These are phyloP conservation scores for Suillus brevipes DNA, from an alignment of 768 basidiomycete species.

Conservation along the genomic window DNA sequence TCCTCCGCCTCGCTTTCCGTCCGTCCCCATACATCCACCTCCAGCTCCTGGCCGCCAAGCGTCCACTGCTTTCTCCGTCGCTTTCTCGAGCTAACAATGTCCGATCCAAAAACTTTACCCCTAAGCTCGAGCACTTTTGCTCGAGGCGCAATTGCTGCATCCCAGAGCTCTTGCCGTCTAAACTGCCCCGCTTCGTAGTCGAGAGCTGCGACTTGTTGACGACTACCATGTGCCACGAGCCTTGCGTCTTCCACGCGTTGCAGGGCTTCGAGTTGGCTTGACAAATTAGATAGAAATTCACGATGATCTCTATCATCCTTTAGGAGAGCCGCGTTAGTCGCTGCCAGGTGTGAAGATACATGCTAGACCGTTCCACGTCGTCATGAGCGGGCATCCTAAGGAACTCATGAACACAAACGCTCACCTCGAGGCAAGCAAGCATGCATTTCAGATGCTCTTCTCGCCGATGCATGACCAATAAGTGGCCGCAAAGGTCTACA, in stretches of 20 bases:
- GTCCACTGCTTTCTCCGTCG: conserved; percentile 72
- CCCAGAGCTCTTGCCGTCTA: conserved; percentile 64
- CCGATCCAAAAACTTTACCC: conserved; percentile 69
- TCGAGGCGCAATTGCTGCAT: conserved; percentile 57
- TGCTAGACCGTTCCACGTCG: conserved; percentile 32
- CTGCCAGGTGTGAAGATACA: conserved; percentile 52
- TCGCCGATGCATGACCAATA: conserved; percentile 67
- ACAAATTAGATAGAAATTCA: conserved; percentile 47
- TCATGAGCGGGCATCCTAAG: conserved; percentile 7
- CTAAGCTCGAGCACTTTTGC: conserved; percentile 65
- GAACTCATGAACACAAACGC: conserved; percentile 11
- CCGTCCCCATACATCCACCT: conserved; percentile 68
- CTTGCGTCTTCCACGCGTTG: conserved; percentile 52
- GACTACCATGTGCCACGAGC: conserved; percentile 50
- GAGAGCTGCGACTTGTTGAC: conserved; percentile 54
- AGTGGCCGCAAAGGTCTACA: conserved; percentile 74
- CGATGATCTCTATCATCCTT: conserved; percentile 58
- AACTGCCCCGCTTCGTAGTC: conserved; percentile 75
- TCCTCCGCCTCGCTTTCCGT: conserved; percentile 80
- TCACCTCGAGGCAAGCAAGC: conserved; percentile 55
- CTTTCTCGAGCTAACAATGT: conserved; percentile 45
- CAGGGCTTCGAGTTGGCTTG: conserved; percentile 46
- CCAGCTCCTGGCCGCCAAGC: conserved; percentile 57
- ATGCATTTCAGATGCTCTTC: conserved; percentile 69
- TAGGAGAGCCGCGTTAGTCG: conserved; percentile 56